A percentile compares a stretch with the other conserved stretches of the same genome.
These are phyloP conservation scores for Exsudoporus frostii DNA, from an alignment of 768 basidiomycete genomes.

Conservation along the genomic window DNA sequence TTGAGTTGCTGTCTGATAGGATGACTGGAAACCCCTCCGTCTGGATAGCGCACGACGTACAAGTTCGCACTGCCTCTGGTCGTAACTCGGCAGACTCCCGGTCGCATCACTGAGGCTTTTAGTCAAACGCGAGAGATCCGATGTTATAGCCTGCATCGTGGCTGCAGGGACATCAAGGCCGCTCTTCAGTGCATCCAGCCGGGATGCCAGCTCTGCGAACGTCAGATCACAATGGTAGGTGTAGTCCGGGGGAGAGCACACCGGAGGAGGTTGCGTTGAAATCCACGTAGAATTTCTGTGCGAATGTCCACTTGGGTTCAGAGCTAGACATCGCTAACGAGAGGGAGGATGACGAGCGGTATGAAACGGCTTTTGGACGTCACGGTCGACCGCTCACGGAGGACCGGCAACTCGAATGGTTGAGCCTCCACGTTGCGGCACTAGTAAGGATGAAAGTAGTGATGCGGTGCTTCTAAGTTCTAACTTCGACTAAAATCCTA, in stretches of 20 bases:
- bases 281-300: slow-evolving; percentile 27
- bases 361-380: not conserved
- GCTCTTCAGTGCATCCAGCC: slow-evolving; percentile 41
- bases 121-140: slow-evolving; percentile 54
- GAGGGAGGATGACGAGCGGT: not conserved
- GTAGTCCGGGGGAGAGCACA: slow-evolving; percentile 3
- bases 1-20: slow-evolving; percentile 56
- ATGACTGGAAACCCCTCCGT: slow-evolving; percentile 10
- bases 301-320: slow-evolving; percentile 28
- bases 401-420: not conserved
- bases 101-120: slow-evolving; percentile 65
- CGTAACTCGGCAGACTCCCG: slow-evolving; percentile 64
- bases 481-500: not conserved
- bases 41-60: slow-evolving; percentile 39
- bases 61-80: slow-evolving; percentile 68
- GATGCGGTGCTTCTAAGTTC: too few relatives aligned
- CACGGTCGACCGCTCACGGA: not conserved
- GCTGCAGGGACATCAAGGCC: slow-evolving; percentile 29
- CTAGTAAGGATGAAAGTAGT: not conserved
- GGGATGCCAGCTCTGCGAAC: slow-evolving; percentile 46
- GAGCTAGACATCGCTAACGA: slow-evolving; percentile 13
- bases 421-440: not conserved
- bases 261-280: slow-evolving; percentile 28
- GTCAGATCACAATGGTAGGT: slow-evolving; percentile 13
- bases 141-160: slow-evolving; percentile 42